Base-by-base conservation (phyloP, 306 rosid genomes). In the Hylodesmum podocarpum region DNA sequence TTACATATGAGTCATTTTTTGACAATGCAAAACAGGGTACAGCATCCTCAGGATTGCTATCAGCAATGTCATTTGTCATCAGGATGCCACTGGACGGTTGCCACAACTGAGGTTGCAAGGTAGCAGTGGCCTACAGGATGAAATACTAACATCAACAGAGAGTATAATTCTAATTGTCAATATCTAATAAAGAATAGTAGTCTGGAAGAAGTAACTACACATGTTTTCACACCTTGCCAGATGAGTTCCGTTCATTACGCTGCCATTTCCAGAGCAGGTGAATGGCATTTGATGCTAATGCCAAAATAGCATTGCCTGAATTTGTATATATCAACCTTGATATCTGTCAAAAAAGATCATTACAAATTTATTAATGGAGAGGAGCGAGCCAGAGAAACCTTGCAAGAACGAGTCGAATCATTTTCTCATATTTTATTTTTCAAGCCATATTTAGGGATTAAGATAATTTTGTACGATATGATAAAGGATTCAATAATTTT, bases 21-120 rank as follows among this genome's bases (percentile, higher is more conserved):
- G 97, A 92, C 72, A 95, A 80, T 76, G 98, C 98, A 69, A 95
- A 95, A 88, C 98, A 95, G 34, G 97, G 96, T n/a, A 95, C 93
- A 34, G 97, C 88, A 75, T 95, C 97, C 82, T 88, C 97, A 8
- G 96, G 85, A 78, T 82, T 89, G 84, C 93, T 81, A 83, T 92
- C 96, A 54, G 86, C 65, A 49, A 89, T 51, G 76, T 92, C 98
- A 73, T 95, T 95, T 64, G 91, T 88, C 98, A 95, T 95, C 64
- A 90, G 71, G 75, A 89, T 83, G 84, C 97, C 98, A 78, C 98
- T 92, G 13, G 97, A 18, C 28, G 93, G 98, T 79, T 90, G 96
- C 98, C 97, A 95, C 70, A 92, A 84, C 80, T 90, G 97, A 71
- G 99, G 97, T 62, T 80, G 84, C 68, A 88, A 85, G 73, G 70